These are phyloP conservation scores for Passalora sequoiae DNA, from an alignment of 2,329 filamentous ascomycete species.

Conservation along the genomic window DNA sequence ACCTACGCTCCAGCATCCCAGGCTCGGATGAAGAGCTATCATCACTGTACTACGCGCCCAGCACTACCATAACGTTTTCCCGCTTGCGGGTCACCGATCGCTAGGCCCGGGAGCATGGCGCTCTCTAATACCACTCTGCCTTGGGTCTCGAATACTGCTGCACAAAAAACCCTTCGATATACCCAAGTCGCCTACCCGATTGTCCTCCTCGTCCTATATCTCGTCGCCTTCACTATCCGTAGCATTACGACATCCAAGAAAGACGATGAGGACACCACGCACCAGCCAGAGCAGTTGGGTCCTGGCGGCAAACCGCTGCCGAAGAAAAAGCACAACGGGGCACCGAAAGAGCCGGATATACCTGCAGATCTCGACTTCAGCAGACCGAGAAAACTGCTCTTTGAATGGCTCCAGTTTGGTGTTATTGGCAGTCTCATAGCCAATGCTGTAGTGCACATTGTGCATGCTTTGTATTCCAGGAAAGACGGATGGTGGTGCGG, in stretches of 20 bases:
- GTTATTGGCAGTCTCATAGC: slow-evolving; percentile 69
- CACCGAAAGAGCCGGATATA: slow-evolving; percentile 41
- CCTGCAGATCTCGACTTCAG: slow-evolving; percentile 56
- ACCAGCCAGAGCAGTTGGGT: slow-evolving; percentile 53
- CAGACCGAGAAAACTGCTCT: slow-evolving; percentile 62
- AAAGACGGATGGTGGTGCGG: slow-evolving; percentile 76
- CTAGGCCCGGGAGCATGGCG: slow-evolving; percentile 13
- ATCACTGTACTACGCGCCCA: background rate
- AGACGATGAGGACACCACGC: slow-evolving; percentile 39
- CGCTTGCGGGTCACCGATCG: background rate
- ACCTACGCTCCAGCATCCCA: too few relatives aligned
- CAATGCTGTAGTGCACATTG: slow-evolving; percentile 67
- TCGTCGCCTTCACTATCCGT: slow-evolving; percentile 56
- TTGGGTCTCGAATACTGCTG: slow-evolving; percentile 38
- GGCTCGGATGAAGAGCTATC: too few relatives aligned
- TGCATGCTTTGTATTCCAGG: slow-evolving; percentile 64
- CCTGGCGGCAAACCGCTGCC: slow-evolving; percentile 85
- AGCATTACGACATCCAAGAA: slow-evolving; percentile 53
- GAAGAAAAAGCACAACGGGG: slow-evolving; percentile 55
- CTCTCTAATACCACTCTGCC: slow-evolving; percentile 16
- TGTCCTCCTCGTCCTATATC: slow-evolving; percentile 59
- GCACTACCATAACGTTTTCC: background rate
- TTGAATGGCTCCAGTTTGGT: slow-evolving; percentile 68
- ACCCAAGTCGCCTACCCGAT: slow-evolving; percentile 59
- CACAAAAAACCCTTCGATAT: slow-evolving; percentile 42